A percentile compares a stretch with the other conserved stretches of the same genome.
Evolutionary conservation across 73 alveolate species (phyloP).

Genomic region (Paramecium pentaurelia): DNA sequence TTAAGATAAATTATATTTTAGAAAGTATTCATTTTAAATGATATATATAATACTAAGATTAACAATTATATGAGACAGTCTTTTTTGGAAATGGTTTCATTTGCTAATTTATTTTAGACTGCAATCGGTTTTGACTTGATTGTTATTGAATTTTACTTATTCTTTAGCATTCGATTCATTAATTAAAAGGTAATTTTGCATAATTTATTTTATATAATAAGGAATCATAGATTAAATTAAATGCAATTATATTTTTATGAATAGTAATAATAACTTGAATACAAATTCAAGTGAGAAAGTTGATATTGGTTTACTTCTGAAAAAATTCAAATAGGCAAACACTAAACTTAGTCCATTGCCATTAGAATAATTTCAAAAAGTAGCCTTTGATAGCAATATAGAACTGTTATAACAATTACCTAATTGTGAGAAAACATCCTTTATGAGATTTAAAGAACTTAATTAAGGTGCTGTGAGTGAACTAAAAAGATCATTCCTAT

Average conservation of each 20-base stretch:
- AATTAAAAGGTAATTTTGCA: not conserved
- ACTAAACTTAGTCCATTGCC: conserved; percentile 31
- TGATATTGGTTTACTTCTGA: not conserved
- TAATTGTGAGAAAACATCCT: not conserved
- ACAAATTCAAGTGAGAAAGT: not conserved
- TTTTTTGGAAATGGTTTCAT: not conserved
- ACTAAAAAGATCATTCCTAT: not conserved
- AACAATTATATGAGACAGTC: not conserved
- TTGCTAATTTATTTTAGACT: not conserved
- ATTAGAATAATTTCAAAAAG: not conserved
- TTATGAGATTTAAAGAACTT: not conserved
- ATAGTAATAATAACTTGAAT: not conserved
- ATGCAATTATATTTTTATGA: not conserved
- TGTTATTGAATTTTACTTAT: not conserved
- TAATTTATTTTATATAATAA: not conserved
- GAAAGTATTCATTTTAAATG: not conserved
- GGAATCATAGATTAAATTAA: not conserved
- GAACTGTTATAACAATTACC: not conserved
- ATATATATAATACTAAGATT: not conserved
- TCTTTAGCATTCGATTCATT: not conserved
- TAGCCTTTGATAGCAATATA: not conserved
- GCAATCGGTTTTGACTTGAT: not conserved
- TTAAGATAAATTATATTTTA: not conserved
- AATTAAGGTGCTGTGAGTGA: not conserved
- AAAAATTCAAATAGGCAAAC: not conserved